Conservation (phyloP, 768 basidiomycete species). For the Hericium rajendrae region DNA sequence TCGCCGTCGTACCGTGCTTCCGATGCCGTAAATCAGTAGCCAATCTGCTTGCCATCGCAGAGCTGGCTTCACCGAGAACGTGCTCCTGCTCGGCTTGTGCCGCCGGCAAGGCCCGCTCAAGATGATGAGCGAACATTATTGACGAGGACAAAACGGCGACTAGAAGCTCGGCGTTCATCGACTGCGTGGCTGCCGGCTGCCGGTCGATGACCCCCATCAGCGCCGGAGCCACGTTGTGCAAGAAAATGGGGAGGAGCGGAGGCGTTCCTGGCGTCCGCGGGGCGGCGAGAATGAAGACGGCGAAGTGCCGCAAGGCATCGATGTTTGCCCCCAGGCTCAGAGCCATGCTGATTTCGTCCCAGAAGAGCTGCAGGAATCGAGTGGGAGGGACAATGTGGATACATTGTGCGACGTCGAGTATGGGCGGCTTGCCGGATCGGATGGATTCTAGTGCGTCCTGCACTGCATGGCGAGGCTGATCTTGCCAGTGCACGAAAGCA, state of each 20-base stretch:
- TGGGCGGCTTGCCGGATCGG: slow-evolving; percentile 51
- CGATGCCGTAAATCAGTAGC: slow-evolving; percentile 49
- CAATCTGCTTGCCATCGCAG: slow-evolving; percentile 56
- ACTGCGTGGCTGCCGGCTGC: slow-evolving; percentile 40
- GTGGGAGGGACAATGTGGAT: slow-evolving; percentile 48
- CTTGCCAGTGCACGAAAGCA: slow-evolving; percentile 28
- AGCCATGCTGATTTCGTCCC: slow-evolving; percentile 50
- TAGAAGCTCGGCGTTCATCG: slow-evolving; percentile 50
- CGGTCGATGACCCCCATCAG: slow-evolving; percentile 49
- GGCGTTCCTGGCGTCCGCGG: slow-evolving; percentile 44
- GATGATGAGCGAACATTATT: slow-evolving; percentile 56
- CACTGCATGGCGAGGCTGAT: slow-evolving; percentile 48
- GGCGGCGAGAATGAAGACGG: slow-evolving; percentile 57
- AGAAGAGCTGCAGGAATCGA: slow-evolving; percentile 57
- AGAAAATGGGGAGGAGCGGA: slow-evolving; percentile 65
- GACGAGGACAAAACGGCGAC: slow-evolving; percentile 56
- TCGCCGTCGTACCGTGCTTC: slow-evolving; percentile 40
- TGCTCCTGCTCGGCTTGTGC: slow-evolving; percentile 39
- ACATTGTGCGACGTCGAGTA: slow-evolving; percentile 57
- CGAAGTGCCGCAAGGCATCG: slow-evolving; percentile 54
- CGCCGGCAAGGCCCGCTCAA: slow-evolving; percentile 59
- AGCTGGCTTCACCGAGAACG: slow-evolving; percentile 53
- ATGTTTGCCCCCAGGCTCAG: slow-evolving; percentile 44
- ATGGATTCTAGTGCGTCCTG: slow-evolving; percentile 48
- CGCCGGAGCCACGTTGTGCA: slow-evolving; percentile 56